A percentile compares a stretch with the other conserved stretches of the same genome.
phyloP scores from a whole-genome alignment of 164 flowering plant species.

The Vitis riparia region DNA sequence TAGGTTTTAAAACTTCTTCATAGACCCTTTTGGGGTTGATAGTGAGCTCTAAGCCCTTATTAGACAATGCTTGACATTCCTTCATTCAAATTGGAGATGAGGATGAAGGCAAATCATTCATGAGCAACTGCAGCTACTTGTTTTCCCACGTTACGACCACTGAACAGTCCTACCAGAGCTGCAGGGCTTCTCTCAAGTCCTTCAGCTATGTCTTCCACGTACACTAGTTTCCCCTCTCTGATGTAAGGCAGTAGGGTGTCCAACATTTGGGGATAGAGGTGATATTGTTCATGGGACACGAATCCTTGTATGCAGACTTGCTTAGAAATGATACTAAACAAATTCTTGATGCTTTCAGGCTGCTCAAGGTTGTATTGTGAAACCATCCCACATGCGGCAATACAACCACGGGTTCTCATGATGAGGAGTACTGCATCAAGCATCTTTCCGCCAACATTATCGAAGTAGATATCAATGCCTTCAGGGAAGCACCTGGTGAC shows the following conservation, averaged over 20 bases:
- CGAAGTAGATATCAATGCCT: slow-evolving; percentile 69
- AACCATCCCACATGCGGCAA: slow-evolving; percentile 60
- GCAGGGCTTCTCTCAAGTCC: slow-evolving; percentile 60
- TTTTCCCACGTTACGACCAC: slow-evolving; percentile 53
- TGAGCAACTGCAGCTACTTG: slow-evolving; percentile 38
- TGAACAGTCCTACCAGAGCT: slow-evolving; percentile 49
- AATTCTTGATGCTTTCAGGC: slow-evolving; percentile 39
- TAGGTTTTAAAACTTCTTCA: too few species aligned
- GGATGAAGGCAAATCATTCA: slow-evolving; percentile 14
- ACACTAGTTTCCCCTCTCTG: slow-evolving; percentile 43
- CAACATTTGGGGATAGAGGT: slow-evolving; percentile 35
- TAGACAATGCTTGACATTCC: too few species aligned
- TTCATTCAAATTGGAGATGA: too few species aligned
- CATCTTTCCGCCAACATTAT: slow-evolving; percentile 63
- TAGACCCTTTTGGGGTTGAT: too few species aligned
- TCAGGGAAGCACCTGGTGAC: slow-evolving; percentile 45
- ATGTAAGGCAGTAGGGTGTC: slow-evolving; percentile 29
- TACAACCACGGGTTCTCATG: slow-evolving; percentile 53
- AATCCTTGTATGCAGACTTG: slow-evolving; percentile 52
- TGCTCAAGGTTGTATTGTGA: slow-evolving; percentile 42
- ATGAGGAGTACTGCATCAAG: slow-evolving; percentile 59
- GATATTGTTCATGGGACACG: slow-evolving; percentile 24
- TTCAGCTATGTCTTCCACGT: slow-evolving; percentile 47
- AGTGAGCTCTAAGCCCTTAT: too few species aligned
- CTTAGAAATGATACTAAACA: slow-evolving; percentile 28